phyloP scores from a whole-genome alignment of 306 rosid genomes.

The Quercus berberidifolia region DNA sequence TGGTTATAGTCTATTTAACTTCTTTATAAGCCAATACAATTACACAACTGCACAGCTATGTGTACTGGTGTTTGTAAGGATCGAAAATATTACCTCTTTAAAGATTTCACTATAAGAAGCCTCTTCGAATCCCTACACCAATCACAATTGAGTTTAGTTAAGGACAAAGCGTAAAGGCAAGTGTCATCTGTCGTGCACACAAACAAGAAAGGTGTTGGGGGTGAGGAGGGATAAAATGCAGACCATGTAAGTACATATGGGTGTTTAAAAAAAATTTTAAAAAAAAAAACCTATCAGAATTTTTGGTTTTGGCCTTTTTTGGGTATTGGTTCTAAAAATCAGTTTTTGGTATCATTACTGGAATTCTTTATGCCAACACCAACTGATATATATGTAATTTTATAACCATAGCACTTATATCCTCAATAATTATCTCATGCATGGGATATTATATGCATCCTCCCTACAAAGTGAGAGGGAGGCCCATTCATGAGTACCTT shows the following conservation, averaged over 20 bases:
- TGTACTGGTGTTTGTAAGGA: not conserved
- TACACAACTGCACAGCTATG: not conserved
- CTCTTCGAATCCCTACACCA: slow-evolving; percentile 73
- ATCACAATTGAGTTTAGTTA: slow-evolving; percentile 23
- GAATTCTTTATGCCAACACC: no score
- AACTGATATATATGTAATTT: no score
- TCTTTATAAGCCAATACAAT: not conserved
- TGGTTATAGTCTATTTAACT: not conserved
- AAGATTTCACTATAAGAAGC: slow-evolving; percentile 68
- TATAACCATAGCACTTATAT: no score
- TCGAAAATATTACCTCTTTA: slow-evolving; percentile 61
- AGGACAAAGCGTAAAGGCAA: not conserved
- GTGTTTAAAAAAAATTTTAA: no score
- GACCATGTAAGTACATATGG: not conserved
- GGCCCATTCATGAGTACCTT: no score
- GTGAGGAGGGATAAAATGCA: not conserved
- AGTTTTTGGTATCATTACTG: no score
- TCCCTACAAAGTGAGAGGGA: no score
- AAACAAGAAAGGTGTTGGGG: not conserved
- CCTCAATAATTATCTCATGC: no score
- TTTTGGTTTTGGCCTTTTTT: no score
- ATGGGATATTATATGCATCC: no score
- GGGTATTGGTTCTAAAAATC: no score
- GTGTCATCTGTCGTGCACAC: not conserved
- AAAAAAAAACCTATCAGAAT: no score